phyloP scores from a whole-genome alignment of 169 alveolate species.

The Plasmodium reichenowi region DNA sequence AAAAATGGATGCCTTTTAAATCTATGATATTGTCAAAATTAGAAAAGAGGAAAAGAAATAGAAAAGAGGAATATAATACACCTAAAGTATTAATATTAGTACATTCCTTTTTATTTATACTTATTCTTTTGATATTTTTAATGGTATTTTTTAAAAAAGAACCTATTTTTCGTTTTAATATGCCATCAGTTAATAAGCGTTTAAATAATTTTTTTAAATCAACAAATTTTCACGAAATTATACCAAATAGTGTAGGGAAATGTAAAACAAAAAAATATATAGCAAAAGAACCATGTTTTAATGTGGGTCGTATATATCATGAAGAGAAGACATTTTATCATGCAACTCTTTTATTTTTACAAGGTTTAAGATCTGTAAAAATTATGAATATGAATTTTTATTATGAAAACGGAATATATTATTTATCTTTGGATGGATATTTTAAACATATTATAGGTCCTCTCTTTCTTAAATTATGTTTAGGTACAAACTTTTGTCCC shows the following conservation, averaged over 20 bases:
- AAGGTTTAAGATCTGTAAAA: constrained; percentile 49
- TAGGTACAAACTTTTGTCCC: constrained; percentile 68
- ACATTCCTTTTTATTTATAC: constrained; percentile 21
- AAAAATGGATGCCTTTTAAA: constrained; percentile 41
- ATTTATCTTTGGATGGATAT: constrained; percentile 26
- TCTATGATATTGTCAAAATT: constrained; percentile 37
- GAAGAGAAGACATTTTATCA: constrained; percentile 73
- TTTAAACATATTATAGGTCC: constrained; percentile 73
- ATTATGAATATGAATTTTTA: constrained; percentile 32
- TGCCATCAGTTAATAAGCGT: constrained; percentile 36
- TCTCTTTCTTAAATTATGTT: constrained; percentile 43
- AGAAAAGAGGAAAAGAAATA: constrained; percentile 39
- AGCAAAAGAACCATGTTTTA: constrained; percentile 68
- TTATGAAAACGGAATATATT: constrained; percentile 44
- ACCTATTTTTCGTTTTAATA: constrained; percentile 14
- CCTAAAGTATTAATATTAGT: constrained; percentile 9
- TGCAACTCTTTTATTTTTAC: constrained; percentile 66
- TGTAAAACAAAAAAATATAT: constrained; percentile 58
- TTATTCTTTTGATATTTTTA: not conserved
- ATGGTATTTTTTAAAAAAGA: constrained; percentile 41
- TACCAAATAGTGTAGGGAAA: constrained; percentile 58
- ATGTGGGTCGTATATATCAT: constrained; percentile 58
- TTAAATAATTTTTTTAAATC: constrained; percentile 40
- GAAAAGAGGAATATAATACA: not conserved
- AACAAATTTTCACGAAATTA: constrained; percentile 25